Percentiles rank a stretch among this genome's conserved stretches.
phyloP scores from a whole-genome alignment of 2,329 filamentous ascomycete genomes.

The Amauroascus verrucosus region DNA sequence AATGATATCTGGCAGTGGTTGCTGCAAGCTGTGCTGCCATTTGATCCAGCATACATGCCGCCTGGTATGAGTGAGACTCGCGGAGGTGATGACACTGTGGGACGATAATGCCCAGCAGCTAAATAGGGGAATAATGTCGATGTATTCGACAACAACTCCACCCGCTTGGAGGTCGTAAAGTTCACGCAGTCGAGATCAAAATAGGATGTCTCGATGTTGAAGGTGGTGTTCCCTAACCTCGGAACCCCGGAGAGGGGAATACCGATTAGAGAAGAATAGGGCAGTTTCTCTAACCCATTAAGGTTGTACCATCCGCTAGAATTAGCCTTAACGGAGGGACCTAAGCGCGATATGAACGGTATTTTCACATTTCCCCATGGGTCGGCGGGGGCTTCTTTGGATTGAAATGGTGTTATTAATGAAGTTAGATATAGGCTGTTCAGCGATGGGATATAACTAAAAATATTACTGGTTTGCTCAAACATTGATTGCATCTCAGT shows the following conservation, averaged over 20 bases:
- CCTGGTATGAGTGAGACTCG: not conserved
- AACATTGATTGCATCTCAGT: conserved; percentile 11
- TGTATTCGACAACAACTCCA: not conserved
- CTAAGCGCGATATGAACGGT: conserved; percentile 11
- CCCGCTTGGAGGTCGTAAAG: not conserved
- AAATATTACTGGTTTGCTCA: not conserved
- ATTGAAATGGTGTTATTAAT: conserved; percentile 5
- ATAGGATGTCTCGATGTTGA: conserved; percentile 14
- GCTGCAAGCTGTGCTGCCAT: not conserved
- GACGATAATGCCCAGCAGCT: too few species aligned
- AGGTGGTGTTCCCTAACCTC: conserved; percentile 7
- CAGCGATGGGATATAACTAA: not conserved
- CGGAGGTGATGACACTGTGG: too few species aligned
- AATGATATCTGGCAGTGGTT: conserved; percentile 7
- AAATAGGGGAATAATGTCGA: too few species aligned
- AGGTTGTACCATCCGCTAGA: conserved; percentile 10
- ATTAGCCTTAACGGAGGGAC: not conserved
- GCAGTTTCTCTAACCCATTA: not conserved
- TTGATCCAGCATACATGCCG: conserved; percentile 2
- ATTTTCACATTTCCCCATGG: conserved; percentile 15
- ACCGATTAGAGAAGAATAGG: conserved; percentile 11
- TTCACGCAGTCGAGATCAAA: conserved; percentile 13
- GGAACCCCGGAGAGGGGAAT: not conserved
- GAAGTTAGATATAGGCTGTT: conserved; percentile 13
- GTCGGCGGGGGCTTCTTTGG: conserved; percentile 8